Percentiles rank a stretch among this genome's conserved stretches.
Evolutionary conservation across 345 rosid species (phyloP).

Genomic region (Passiflora organensis): DNA sequence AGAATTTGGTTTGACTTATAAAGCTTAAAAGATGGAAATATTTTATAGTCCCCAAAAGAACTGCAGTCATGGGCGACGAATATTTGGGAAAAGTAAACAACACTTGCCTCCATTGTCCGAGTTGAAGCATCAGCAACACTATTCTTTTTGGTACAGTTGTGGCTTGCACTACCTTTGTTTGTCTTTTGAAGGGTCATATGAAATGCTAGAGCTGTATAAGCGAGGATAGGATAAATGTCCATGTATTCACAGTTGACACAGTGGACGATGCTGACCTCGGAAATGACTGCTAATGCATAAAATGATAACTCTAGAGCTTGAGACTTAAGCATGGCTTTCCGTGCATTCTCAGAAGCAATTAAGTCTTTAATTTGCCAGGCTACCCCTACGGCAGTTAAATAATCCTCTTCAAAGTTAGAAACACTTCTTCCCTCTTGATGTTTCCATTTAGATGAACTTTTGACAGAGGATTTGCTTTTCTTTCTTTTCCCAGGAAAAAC

Average conservation of each 20-base stretch:
- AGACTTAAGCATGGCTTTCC: constrained; percentile 53
- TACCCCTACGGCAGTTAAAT: constrained; percentile 61
- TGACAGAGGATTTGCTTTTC: constrained; percentile 44
- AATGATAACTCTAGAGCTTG: constrained; percentile 43
- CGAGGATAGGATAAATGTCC: constrained; percentile 61
- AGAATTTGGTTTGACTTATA: too few relatives aligned
- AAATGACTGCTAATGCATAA: constrained; percentile 58
- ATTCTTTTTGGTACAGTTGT: constrained; percentile 20
- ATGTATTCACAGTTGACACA: constrained; percentile 40
- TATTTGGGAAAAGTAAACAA: background rate
- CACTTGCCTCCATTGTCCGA: constrained; percentile 44
- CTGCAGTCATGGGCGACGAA: constrained; percentile 12
- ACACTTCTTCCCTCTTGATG: constrained; percentile 43
- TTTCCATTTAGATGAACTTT: constrained; percentile 54
- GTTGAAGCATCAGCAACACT: constrained; percentile 19
- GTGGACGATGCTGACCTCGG: constrained; percentile 70
- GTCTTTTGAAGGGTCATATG: constrained; percentile 45
- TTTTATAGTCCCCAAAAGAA: background rate
- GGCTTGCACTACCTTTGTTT: constrained; percentile 11
- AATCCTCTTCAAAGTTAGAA: constrained; percentile 59
- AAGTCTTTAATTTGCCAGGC: constrained; percentile 89
- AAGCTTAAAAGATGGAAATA: background rate
- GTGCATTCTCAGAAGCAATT: constrained; percentile 43
- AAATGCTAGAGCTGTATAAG: constrained; percentile 68
- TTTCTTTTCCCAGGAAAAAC: constrained; percentile 42